Conservation (phyloP, 1,284 basidiomycete species). For the Pyrrhoderma lamaoense region DNA sequence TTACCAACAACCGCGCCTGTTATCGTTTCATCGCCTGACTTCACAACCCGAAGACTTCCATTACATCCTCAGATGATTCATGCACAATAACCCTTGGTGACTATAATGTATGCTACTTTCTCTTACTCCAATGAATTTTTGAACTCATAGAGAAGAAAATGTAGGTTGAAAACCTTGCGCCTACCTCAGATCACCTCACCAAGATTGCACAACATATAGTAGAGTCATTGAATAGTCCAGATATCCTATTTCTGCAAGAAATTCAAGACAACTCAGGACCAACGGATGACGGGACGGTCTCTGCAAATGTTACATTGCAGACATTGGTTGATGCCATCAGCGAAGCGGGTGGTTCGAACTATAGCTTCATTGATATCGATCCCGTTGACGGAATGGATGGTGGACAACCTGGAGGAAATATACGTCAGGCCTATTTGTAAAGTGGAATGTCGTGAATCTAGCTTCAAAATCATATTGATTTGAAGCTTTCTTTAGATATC, state of each 20-base stretch:
- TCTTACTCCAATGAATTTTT: too few relatives aligned
- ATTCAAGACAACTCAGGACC: constrained; percentile 58
- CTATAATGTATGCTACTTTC: too few relatives aligned
- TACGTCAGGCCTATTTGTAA: constrained; percentile 51
- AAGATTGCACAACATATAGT: constrained; percentile 50
- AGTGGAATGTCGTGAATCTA: constrained; percentile 10
- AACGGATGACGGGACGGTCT: constrained; percentile 47
- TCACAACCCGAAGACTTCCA: too few relatives aligned
- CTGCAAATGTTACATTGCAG: constrained; percentile 47
- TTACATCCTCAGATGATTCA: too few relatives aligned
- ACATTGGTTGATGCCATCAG: constrained; percentile 45
- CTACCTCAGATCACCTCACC: constrained; percentile 40
- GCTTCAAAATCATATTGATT: not conserved
- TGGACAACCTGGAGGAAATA: constrained; percentile 60
- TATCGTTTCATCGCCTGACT: too few relatives aligned
- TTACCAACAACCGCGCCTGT: too few relatives aligned
- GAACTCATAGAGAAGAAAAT: too few relatives aligned
- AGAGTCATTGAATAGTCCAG: constrained; percentile 44
- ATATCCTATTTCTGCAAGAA: constrained; percentile 60
- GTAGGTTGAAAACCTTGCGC: too few relatives aligned
- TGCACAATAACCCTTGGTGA: too few relatives aligned
- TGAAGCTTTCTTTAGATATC: too few relatives aligned
- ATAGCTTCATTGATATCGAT: constrained; percentile 43
- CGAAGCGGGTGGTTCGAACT: constrained; percentile 29
- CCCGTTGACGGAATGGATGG: constrained; percentile 52